phyloP scores from a whole-genome alignment of 371 early-diverging fungal genomes.

The Entomophthora muscae region DNA sequence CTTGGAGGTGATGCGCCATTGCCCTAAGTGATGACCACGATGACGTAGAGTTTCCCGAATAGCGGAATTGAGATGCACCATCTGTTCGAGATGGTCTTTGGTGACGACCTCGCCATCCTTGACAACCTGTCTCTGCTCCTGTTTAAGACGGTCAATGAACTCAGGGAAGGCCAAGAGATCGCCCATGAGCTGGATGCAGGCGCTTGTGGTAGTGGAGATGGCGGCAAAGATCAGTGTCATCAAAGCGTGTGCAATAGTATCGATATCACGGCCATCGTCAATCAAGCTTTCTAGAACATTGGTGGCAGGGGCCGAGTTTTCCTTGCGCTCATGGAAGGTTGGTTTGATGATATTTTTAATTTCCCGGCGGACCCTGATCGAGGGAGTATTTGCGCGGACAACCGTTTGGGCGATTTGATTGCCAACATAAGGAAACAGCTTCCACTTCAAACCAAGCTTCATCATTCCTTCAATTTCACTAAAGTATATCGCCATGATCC shows the following conservation, averaged over 20 bases:
- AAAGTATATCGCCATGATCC: not conserved
- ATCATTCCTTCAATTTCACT: not conserved
- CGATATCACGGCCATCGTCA: not conserved
- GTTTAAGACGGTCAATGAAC: constrained; percentile 13
- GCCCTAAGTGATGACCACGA: constrained; percentile 10
- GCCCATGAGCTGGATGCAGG: constrained; percentile 12
- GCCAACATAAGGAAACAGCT: not conserved
- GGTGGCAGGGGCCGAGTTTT: not conserved
- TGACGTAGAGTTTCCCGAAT: constrained; percentile 18
- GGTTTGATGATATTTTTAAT: not conserved
- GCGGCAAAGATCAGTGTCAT: constrained; percentile 16
- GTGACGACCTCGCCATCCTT: constrained; percentile 12
- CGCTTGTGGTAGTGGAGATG: constrained; percentile 16
- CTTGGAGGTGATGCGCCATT: constrained; percentile 9
- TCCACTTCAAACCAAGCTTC: not conserved
- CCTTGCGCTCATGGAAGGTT: not conserved
- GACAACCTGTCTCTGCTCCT: constrained; percentile 18
- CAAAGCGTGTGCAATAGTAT: not conserved
- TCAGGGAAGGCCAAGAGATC: constrained; percentile 17
- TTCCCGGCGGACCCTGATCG: not conserved
- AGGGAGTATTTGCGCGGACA: not conserved
- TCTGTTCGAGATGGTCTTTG: constrained; percentile 11
- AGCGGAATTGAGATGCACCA: constrained; percentile 22
- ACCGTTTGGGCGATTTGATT: not conserved
- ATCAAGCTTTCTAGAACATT: not conserved